Evolutionary conservation across 495 filamentous ascomycete species (phyloP).

Genomic region (Margaritispora aquatica): DNA sequence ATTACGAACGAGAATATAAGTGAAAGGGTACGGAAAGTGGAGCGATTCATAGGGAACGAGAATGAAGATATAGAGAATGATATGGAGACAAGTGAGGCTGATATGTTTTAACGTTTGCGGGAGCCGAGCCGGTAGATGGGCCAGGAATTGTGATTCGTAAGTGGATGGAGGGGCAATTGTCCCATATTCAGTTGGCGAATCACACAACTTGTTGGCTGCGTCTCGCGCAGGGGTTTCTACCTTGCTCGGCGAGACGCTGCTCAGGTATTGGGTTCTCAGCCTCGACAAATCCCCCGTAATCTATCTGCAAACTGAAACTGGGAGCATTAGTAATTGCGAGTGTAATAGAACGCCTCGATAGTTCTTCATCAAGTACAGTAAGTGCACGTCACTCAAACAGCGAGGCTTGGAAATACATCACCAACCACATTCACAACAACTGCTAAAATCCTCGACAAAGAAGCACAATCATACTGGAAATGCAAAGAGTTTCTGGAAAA

Average conservation of each 20-base stretch:
- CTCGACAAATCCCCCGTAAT: too few species aligned
- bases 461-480: too few species aligned
- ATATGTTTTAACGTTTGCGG: background rate
- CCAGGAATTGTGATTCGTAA: background rate
- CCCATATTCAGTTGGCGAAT: background rate
- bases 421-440: too few species aligned
- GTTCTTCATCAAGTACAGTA: too few species aligned
- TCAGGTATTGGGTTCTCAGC: too few species aligned
- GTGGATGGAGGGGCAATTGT: background rate
- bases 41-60: background rate
- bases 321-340: background rate
- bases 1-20: slow-evolving; percentile 1
- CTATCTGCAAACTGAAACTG: background rate
- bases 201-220: background rate
- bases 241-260: background rate
- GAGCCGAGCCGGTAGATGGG: background rate
- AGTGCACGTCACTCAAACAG: too few species aligned
- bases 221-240: background rate
- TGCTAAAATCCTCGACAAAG: too few species aligned
- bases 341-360: background rate
- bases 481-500: too few species aligned
- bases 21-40: background rate
- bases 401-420: too few species aligned
- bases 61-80: background rate
- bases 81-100: background rate